Evolutionary conservation across 352 stramenopile species (phyloP).

Genomic region (Globisporangium lucens): DNA sequence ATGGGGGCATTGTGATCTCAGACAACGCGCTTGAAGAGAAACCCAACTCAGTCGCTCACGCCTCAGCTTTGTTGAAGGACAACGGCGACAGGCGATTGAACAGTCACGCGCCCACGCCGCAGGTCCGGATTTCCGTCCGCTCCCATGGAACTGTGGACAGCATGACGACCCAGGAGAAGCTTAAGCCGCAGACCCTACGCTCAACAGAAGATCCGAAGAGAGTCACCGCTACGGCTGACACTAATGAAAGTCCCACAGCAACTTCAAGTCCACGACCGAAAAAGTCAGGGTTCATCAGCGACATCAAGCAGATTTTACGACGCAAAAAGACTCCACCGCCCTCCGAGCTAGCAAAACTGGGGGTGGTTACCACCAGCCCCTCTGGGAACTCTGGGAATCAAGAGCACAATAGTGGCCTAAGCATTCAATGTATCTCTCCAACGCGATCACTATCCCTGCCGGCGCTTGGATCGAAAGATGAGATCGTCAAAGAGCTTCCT

Average conservation of each 20-base stretch:
- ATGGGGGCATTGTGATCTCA: no score
- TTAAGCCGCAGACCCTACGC: slow-evolving; percentile 9
- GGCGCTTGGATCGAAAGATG: background rate
- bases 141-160: slow-evolving; percentile 12
- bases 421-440: background rate
- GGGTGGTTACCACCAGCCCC: background rate
- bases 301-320: slow-evolving; percentile 17
- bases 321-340: slow-evolving; percentile 10
- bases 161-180: background rate
- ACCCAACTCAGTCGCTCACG: background rate
- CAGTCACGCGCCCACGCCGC: background rate
- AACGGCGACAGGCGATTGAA: background rate
- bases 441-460: slow-evolving; percentile 1
- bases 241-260: background rate
- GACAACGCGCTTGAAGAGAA: background rate
- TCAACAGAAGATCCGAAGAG: slow-evolving; percentile 4
- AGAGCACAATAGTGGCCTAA: background rate
- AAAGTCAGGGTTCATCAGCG: slow-evolving; percentile 18
- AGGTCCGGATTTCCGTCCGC: slow-evolving; percentile 13
- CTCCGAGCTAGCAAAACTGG: background rate
- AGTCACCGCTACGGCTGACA: background rate
- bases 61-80: background rate
- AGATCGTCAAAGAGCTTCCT: background rate
- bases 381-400: background rate
- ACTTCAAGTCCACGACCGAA: background rate